A percentile compares a stretch with the other conserved stretches of the same genome.
These are phyloP conservation scores for Penicillium sp. DNA, from an alignment of 2,329 filamentous ascomycete genomes.

Conservation along the genomic window DNA sequence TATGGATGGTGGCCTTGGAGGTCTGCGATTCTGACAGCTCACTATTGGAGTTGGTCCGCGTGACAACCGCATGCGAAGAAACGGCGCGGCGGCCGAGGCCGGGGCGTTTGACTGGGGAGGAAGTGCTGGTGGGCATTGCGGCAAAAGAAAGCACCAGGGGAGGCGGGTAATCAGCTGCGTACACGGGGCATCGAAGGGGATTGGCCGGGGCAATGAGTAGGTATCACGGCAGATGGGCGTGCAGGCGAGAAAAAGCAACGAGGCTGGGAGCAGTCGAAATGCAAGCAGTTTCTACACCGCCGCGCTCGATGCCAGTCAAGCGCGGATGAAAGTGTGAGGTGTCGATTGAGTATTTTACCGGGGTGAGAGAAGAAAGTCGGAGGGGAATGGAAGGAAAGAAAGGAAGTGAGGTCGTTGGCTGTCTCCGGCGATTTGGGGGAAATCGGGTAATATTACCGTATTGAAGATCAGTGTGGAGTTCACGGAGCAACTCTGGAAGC, in stretches of 20 bases:
- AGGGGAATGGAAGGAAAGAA: slow-evolving; percentile 3
- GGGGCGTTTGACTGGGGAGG: slow-evolving; percentile 43
- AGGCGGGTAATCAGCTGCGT: slow-evolving; percentile 21
- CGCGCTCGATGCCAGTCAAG: slow-evolving; percentile 11
- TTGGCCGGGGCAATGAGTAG: slow-evolving; percentile 24
- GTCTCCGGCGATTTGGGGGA: slow-evolving; percentile 6
- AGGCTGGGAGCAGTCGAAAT: slow-evolving; percentile 14
- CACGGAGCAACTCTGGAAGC: background rate
- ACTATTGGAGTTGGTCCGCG: slow-evolving; percentile 31
- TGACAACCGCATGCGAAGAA: slow-evolving; percentile 42
- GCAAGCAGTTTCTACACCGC: slow-evolving; percentile 16
- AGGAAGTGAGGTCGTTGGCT: slow-evolving; percentile 9
- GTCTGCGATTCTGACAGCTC: slow-evolving; percentile 34
- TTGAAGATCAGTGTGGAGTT: slow-evolving; percentile 1
- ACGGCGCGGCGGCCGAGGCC: slow-evolving; percentile 41
- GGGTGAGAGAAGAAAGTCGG: slow-evolving; percentile 6
- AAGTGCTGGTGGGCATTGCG: slow-evolving; percentile 31
- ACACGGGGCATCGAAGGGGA: slow-evolving; percentile 26
- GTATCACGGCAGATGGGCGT: slow-evolving; percentile 26
- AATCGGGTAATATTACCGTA: slow-evolving; percentile 7
- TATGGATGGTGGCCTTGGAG: slow-evolving; percentile 34
- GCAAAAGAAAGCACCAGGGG: slow-evolving; percentile 15
- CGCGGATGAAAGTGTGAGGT: background rate
- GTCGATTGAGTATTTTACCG: background rate
- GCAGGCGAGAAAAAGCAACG: slow-evolving; percentile 24